A percentile compares a stretch with the other conserved stretches of the same genome.
Conservation (phyloP, 768 basidiomycete species). For the Leccinum longicurvipes region DNA sequence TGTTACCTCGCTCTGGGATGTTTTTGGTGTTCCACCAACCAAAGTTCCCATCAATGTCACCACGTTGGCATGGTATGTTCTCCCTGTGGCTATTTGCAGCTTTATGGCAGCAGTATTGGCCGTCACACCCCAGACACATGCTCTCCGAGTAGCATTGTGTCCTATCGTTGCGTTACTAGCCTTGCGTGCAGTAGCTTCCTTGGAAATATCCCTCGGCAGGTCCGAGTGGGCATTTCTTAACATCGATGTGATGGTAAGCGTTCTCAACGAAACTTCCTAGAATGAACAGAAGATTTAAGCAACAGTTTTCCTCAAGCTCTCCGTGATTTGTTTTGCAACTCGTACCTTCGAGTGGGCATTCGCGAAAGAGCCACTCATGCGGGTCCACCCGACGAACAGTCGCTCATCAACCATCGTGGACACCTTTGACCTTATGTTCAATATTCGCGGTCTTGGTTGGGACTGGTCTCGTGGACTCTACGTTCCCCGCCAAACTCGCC, state of each 20-base stretch:
- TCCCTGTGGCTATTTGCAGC: constrained; percentile 44
- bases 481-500: constrained; percentile 38
- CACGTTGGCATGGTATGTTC: constrained; percentile 36
- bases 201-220: constrained; percentile 10
- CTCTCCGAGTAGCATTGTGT: constrained; percentile 43
- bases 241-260: constrained; percentile 10
- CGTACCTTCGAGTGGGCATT: constrained; percentile 19
- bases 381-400: constrained; percentile 5
- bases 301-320: constrained; percentile 4
- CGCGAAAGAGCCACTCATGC: constrained; percentile 10
- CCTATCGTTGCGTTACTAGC: constrained; percentile 43
- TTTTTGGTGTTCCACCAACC: constrained; percentile 5
- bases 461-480: constrained; percentile 43
- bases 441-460: constrained; percentile 60
- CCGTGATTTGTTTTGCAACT: constrained; percentile 8
- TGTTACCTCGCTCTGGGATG: too few relatives aligned
- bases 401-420: constrained; percentile 26
- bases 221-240: constrained; percentile 5
- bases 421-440: constrained; percentile 47
- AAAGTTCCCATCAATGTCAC: constrained; percentile 28
- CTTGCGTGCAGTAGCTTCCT: constrained; percentile 34
- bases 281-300: neutral
- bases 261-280: too few relatives aligned
- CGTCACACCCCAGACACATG: constrained; percentile 42
- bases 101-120: constrained; percentile 49